Evolutionary conservation across 139 green algal species (phyloP), one percentile per base, ranked within the genome.

Genomic region (Tetradesmus lagerheimii): DNA sequence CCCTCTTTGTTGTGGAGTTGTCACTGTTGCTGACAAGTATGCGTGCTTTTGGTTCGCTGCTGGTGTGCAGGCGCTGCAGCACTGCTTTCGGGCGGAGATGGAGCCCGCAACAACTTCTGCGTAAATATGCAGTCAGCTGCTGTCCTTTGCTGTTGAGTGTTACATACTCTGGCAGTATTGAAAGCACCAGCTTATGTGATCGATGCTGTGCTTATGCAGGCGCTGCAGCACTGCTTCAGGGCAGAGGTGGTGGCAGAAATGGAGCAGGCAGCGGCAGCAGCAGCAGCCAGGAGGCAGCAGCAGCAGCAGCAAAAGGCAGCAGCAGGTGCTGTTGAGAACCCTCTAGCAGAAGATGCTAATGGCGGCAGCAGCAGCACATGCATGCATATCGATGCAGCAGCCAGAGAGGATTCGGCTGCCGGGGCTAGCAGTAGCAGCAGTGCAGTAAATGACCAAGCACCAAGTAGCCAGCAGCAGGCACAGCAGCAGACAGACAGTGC

Each of bases 181-280:
- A n/a, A n/a, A n/a, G n/a, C n/a, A n/a, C n/a, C n/a, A n/a, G n/a
- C n/a, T n/a, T n/a, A 53, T 27, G 34, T 47, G 75, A 34, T 81
- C 6, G 5, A 27, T 47, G 37, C 75, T 47, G 35, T 35, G 29
- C n/a, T 6, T 27, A 4, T 57, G 62, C 83, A 88, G 83, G 83
- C 83, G 25, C 37, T 88, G 62, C 62, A 78, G 35, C 62, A 78
- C 25, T 78, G 57, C 25, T 88, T 88, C 29, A 88, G 62, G 41
- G 83, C 83, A 29, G 83, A 88, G 27, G 57, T 88, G 18, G 62
- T 66, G 12, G 57, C 57, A 15, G 83, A 88, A 31, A 62, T 78
- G 38, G 62, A 88, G 37, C 20, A n/a, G 35, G 83, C 62, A 50
- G 81, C 81, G 53, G 81, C 50, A 88, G 83, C 83, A 62, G 37